Evolutionary conservation across 1,284 basidiomycete species (phyloP), one percentile per base, ranked within the genome.

Genomic region (Apiotrichum sp.): DNA sequence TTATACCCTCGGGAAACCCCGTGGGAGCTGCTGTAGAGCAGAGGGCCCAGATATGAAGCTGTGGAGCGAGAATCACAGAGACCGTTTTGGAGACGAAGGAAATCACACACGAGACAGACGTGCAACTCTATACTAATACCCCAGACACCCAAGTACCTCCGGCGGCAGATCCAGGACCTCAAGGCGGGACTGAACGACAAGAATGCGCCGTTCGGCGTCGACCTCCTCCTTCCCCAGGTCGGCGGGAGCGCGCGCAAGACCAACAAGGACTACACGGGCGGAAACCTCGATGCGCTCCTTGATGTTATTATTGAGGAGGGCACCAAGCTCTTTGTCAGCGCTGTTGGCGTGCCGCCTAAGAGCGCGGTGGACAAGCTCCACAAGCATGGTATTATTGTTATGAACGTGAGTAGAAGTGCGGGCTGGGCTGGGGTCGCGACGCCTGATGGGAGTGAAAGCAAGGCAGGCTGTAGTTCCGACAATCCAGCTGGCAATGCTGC

Each of bases 261-360:
- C 31, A 92, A 92, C 72, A 68, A 67, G 57, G 66, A 69, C 54
- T 71, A 70, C 53, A 89, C 87, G 38, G 86, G 86, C 62, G 89
- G 90, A n/a, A 80, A 87, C 13, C 62, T 71, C 10, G 64, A 71
- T 41, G 86, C 87, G 34, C 82, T 93, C 40, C 81, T 93, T 53
- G 82, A 89, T 59, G 86, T 93, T 52, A 90, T 93, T 68, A 89
- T 93, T 69, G 86, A 92, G 57, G 88, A 91, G 75, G 87, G 86
- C 69, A 78, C 87, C 0, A 76, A 81, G 29, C 81, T 93, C 6
- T 93, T 93, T 70, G 90, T 93, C 52, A 92, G 86, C 62, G 90
- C 78, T 11, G 74, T 78, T 47, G 90, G 90, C 62, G 84, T 93
- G 2, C 90, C 90, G 0, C 87, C 90, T 5, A 82, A 82, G 65